Evolutionary conservation across 1,284 basidiomycete species (phyloP), one percentile per base, ranked within the genome.

Genomic region (Phylloporus sp.): DNA sequence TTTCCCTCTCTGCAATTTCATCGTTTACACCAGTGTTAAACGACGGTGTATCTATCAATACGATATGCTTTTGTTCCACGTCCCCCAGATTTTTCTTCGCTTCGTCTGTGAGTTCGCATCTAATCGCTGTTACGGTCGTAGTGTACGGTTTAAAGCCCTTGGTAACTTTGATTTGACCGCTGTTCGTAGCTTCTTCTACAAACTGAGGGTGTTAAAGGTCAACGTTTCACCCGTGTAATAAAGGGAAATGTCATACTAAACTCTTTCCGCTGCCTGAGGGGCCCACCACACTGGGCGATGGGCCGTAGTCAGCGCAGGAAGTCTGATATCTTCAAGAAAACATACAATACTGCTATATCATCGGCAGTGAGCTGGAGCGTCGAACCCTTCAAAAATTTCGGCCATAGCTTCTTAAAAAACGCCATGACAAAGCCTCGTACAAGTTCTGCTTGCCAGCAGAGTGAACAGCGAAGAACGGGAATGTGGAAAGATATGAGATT

Each of bases 341-440:
- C 72, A 24, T 12, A 71, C 70, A 74, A 71, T 40, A 71, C 64
- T 8, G 67, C 72, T 12, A 72, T 39, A 31, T 71, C 70, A 15
- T 70, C 63, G 34, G 34, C 34, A 37, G 8, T 37, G 34, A 37
- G 34, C 15, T 37, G n/a, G n/a, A n/a, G n/a, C n/a, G n/a, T n/a
- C n/a, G n/a, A n/a, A n/a, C n/a, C n/a, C n/a, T n/a, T n/a, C n/a
- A n/a, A n/a, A n/a, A n/a, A n/a, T n/a, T n/a, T n/a, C n/a, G n/a
- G n/a, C n/a, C n/a, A n/a, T n/a, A n/a, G n/a, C n/a, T n/a, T n/a
- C n/a, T n/a, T n/a, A n/a, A n/a, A n/a, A n/a, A n/a, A n/a, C n/a
- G n/a, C n/a, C n/a, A n/a, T n/a, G n/a, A n/a, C n/a, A n/a, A n/a
- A n/a, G n/a, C n/a, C n/a, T n/a, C n/a, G n/a, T n/a, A n/a, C n/a